Conservation (phyloP, 257 asterid genomes). For the Oldenlandia corymbosa region DNA sequence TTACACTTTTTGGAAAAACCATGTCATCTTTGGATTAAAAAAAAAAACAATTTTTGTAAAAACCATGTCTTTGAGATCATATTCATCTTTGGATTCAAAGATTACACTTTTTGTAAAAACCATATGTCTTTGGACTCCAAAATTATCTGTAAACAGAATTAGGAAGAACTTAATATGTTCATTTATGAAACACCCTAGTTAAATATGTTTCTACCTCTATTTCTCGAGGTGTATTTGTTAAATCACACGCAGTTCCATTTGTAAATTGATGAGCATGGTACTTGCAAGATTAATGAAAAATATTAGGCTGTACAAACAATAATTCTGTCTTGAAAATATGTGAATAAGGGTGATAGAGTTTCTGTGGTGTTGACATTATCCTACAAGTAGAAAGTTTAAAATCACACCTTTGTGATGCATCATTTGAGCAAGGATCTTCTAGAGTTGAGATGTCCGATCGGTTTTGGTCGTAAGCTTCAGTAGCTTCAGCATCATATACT, state of each 20-base stretch:
- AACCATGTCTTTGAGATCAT: too few relatives aligned
- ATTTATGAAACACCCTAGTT: too few relatives aligned
- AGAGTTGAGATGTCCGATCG: conserved; percentile 70
- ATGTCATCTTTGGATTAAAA: too few relatives aligned
- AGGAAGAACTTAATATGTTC: too few relatives aligned
- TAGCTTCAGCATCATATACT: conserved; percentile 73
- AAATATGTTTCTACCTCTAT: conserved; percentile 58
- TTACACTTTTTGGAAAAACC: too few relatives aligned
- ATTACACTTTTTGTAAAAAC: too few relatives aligned
- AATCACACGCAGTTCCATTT: conserved; percentile 86
- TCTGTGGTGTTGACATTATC: not conserved
- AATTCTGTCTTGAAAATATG: not conserved
- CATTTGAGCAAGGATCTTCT: conserved; percentile 96
- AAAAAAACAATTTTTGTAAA: too few relatives aligned
- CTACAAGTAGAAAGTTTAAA: conserved; percentile 20
- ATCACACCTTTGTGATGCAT: conserved; percentile 99
- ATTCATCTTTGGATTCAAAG: too few relatives aligned
- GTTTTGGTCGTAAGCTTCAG: conserved; percentile 67
- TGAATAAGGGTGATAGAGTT: not conserved
- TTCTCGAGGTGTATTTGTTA: conserved; percentile 87
- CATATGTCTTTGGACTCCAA: too few relatives aligned
- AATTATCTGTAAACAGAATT: too few relatives aligned
- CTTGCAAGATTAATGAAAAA: conserved; percentile 32
- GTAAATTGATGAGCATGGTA: conserved; percentile 84
- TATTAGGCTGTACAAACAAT: not conserved